Evolutionary conservation across 2,329 filamentous ascomycete genomes (phyloP), one percentile per base, ranked within the genome.

Genomic region (Phyllosticta ampelicida): DNA sequence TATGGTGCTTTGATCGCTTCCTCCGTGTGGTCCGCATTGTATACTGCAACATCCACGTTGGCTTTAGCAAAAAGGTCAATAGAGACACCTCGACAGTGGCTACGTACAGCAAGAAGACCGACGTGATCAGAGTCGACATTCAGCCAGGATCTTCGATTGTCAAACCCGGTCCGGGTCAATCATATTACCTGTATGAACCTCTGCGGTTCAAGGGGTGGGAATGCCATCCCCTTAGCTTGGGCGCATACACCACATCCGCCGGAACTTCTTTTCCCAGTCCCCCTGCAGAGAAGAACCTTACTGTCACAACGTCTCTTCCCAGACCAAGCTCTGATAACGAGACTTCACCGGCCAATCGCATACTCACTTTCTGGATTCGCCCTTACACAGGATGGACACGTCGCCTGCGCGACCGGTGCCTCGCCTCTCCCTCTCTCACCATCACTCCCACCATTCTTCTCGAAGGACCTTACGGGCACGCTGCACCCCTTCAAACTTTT

Each of bases 1-100:
- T 82, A 26, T 83, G 80, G 81, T 54, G 72, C 0, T 63, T 74
- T 1, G 80, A 83, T 56, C 74, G 80, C 2, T 53, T 75, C 8
- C 58, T 79, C 0, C 75, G 81, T 0, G 59, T 76, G 3, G 55
- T 71, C 0, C 76, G 80, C 1, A 65, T 78, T 9, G 57, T 75
- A 9, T 73, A 73, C 56, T 77, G 75, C 63, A 76, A 78, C 44
- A 36, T 76, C 9, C 68, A 71, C n/a, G 63, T 75, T 21, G 64
- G 62, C 9, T 67, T 65, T 26, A 50, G 54, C 23, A 19, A 19
- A 1, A 62, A 60, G 11, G 63, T 68, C 51, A 72, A 29, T 60
- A 63, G 60, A 60, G 64, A 55, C 44, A 75, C 74, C 1, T 70
- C 63, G 18, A 72, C 74, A 21, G 66, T 62, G 1, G 75, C 74